Evolutionary conservation across 805 yeast genomes (phyloP).

Genomic region (Candida anglica): DNA sequence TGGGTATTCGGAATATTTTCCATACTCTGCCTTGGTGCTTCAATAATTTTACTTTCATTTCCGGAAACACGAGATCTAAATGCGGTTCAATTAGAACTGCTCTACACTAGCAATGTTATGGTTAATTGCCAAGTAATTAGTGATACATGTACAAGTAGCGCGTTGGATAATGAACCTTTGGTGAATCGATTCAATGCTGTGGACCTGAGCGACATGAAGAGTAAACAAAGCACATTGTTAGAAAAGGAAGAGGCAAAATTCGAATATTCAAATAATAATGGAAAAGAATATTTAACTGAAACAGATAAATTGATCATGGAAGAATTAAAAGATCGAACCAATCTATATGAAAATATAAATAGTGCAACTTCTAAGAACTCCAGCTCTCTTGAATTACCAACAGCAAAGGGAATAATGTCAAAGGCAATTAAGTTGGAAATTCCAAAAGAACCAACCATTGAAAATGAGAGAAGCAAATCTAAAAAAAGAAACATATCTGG

Average conservation of each 20-base stretch:
- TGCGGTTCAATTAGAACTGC: background rate
- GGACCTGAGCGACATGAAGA: no score
- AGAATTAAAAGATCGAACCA: background rate
- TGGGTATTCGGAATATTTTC: constrained; percentile 40
- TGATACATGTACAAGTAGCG: no score
- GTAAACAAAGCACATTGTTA: no score
- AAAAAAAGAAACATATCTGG: no score
- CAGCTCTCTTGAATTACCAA: constrained; percentile 1
- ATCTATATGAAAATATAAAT: background rate
- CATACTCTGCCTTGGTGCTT: constrained; percentile 23
- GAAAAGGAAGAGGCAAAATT: no score
- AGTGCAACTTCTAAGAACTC: background rate
- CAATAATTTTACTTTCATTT: constrained; percentile 25
- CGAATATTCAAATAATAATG: no score
- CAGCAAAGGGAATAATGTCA: background rate
- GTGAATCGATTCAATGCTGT: no score
- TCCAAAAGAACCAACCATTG: background rate
- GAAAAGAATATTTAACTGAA: no score
- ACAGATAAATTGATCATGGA: constrained; percentile 5
- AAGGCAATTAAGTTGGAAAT: background rate
- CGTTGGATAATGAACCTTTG: no score
- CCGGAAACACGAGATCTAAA: constrained; percentile 41
- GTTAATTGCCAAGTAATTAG: no score
- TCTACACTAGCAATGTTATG: no score
- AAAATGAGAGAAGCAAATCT: no score